A percentile compares a stretch with the other conserved stretches of the same genome.
Evolutionary conservation across 495 filamentous ascomycete species (phyloP).

Genomic region (Tuber umbilicatum): DNA sequence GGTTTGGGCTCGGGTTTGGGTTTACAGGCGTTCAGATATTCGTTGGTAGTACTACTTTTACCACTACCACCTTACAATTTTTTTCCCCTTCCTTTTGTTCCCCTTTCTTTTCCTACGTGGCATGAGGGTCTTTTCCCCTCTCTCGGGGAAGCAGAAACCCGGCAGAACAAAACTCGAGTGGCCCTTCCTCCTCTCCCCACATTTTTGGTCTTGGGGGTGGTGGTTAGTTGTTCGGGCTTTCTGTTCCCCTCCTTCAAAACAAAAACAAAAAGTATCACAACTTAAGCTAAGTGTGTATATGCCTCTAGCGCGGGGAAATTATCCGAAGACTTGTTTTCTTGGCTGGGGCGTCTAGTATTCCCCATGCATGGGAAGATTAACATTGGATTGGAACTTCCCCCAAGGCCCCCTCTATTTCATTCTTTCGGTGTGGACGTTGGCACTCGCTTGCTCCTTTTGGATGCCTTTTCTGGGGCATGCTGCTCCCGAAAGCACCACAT

Average conservation of each 20-base stretch:
- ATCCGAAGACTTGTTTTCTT: neutral
- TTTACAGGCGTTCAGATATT: conserved; percentile 1
- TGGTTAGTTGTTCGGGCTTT: neutral
- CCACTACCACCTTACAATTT: neutral
- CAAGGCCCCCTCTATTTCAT: too few species aligned
- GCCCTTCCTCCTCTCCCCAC: neutral
- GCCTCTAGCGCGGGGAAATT: neutral
- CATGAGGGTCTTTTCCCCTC: neutral
- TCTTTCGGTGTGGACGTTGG: neutral
- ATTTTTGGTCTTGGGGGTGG: neutral
- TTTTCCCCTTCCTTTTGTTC: neutral
- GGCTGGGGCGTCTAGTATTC: neutral
- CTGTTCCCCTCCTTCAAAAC: neutral
- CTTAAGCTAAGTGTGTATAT: neutral
- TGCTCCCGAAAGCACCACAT: neutral
- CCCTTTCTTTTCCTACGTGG: neutral
- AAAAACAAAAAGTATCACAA: neutral
- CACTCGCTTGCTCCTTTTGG: neutral
- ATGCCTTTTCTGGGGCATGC: neutral
- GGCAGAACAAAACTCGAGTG: neutral
- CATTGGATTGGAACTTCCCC: neutral
- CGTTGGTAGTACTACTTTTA: neutral
- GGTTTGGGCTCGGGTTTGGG: neutral
- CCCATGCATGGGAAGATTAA: neutral
- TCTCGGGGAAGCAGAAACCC: neutral